Conservation (phyloP, 352 stramenopile genomes). For the Globisporangium emineosum region DNA sequence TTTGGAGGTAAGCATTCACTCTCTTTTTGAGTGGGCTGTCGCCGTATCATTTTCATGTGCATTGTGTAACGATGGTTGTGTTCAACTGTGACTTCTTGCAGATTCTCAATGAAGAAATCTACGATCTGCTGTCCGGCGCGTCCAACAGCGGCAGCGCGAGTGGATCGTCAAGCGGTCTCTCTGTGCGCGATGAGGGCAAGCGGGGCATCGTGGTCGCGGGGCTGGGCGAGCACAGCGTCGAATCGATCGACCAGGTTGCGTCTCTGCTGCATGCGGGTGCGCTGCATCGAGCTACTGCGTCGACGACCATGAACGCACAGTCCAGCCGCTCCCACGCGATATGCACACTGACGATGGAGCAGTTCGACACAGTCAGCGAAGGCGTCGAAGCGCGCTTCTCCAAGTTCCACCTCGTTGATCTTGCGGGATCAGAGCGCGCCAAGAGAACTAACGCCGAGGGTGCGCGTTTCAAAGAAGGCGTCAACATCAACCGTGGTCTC, state of each 20-base stretch:
- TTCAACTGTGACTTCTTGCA: conserved; percentile 26
- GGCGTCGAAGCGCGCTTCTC: conserved; percentile 46
- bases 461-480: conserved; percentile 87
- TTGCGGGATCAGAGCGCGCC: conserved; percentile 93
- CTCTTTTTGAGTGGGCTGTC: neutral
- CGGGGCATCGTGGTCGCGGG: conserved; percentile 88
- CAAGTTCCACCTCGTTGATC: conserved; percentile 95
- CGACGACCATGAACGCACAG: conserved; percentile 70
- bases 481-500: conserved; percentile 94
- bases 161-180: conserved; percentile 34
- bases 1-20: conserved; percentile 41
- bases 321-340: conserved; percentile 89
- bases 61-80: neutral
- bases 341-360: conserved; percentile 85
- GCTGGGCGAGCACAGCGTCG: conserved; percentile 75
- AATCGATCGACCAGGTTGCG: conserved; percentile 38
- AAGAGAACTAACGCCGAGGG: conserved; percentile 88
- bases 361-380: conserved; percentile 27
- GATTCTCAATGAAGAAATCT: conserved; percentile 98
- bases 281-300: conserved; percentile 50
- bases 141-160: neutral
- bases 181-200: conserved; percentile 87
- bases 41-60: neutral
- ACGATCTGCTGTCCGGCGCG: conserved; percentile 83
- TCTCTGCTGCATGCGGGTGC: conserved; percentile 46